Percentiles rank a stretch among this genome's conserved stretches.
phyloP scores from a whole-genome alignment of 2,329 filamentous ascomycete genomes.

The Xylaria sp. region DNA sequence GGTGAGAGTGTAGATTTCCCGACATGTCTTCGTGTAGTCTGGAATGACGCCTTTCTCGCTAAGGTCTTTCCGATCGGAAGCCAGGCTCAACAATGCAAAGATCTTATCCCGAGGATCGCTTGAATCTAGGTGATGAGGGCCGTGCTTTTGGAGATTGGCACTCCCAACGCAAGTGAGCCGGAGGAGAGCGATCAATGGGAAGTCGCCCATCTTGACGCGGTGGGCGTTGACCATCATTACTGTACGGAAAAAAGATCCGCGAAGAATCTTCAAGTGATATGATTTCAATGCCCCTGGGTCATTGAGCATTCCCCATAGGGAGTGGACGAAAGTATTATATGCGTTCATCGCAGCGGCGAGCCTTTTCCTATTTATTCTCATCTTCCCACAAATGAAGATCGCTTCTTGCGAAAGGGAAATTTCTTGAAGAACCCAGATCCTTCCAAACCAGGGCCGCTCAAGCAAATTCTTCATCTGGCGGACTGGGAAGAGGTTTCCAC shows the following conservation, averaged over 20 bases:
- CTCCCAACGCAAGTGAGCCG: slow-evolving; percentile 31
- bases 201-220: slow-evolving; percentile 20
- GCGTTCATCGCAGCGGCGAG: slow-evolving; percentile 40
- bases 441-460: slow-evolving; percentile 38
- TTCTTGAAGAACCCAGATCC: slow-evolving; percentile 44
- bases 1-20: slow-evolving; percentile 37
- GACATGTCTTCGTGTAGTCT: slow-evolving; percentile 39
- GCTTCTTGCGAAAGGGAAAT: slow-evolving; percentile 40
- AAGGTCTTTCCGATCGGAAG: slow-evolving; percentile 24
- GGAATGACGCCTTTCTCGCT: slow-evolving; percentile 32
- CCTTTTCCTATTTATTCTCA: slow-evolving; percentile 33
- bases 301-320: not conserved
- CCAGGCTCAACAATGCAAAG: slow-evolving; percentile 40
- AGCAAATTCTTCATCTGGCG: slow-evolving; percentile 33
- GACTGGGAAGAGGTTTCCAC: slow-evolving; percentile 15
- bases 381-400: slow-evolving; percentile 37
- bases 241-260: slow-evolving; percentile 5
- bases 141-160: slow-evolving; percentile 24
- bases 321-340: not conserved
- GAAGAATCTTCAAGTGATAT: not conserved
- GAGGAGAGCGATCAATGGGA: slow-evolving; percentile 29
- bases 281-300: not conserved
- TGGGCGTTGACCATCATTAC: slow-evolving; percentile 18
- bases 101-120: slow-evolving; percentile 44
- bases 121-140: slow-evolving; percentile 38